These are phyloP conservation scores for Melastoma candidum DNA, from an alignment of 441 rosid genomes.

Conservation along the genomic window DNA sequence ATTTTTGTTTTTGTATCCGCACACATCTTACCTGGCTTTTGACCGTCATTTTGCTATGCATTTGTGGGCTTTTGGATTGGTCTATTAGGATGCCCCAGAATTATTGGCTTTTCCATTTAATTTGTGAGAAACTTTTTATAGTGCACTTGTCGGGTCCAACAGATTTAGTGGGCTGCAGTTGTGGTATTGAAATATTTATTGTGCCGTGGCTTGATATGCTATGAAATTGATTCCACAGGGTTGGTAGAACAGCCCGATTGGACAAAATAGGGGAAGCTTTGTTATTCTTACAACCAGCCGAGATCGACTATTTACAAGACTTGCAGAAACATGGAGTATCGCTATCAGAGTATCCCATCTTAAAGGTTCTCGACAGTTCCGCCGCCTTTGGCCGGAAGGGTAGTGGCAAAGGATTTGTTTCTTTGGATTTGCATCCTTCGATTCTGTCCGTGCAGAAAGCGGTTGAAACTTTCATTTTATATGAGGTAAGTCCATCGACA, in stretches of 20 bases:
- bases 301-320: slow-evolving; percentile 68
- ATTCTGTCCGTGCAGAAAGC: slow-evolving; percentile 58
- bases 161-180: too few relatives aligned
- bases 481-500: slow-evolving; percentile 32
- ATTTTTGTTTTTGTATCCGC: slow-evolving; percentile 2
- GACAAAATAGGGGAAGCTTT: slow-evolving; percentile 88
- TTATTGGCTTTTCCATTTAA: too few relatives aligned
- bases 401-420: slow-evolving; percentile 36
- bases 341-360: slow-evolving; percentile 63
- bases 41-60: neutral
- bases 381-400: slow-evolving; percentile 39
- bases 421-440: slow-evolving; percentile 79
- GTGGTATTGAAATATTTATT: too few relatives aligned
- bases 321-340: slow-evolving; percentile 78
- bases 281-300: slow-evolving; percentile 80
- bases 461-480: slow-evolving; percentile 49
- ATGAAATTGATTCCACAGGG: slow-evolving; percentile 40
- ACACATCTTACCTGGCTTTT: slow-evolving; percentile 2
- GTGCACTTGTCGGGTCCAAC: too few relatives aligned
- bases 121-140: too few relatives aligned
- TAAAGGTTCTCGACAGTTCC: slow-evolving; percentile 65
- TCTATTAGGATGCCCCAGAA: too few relatives aligned
- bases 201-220: slow-evolving; percentile 7
- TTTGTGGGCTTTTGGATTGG: neutral
- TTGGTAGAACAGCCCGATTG: slow-evolving; percentile 93